Base-by-base conservation (phyloP, 2,329 filamentous ascomycete species). In the Fusarium citri region DNA sequence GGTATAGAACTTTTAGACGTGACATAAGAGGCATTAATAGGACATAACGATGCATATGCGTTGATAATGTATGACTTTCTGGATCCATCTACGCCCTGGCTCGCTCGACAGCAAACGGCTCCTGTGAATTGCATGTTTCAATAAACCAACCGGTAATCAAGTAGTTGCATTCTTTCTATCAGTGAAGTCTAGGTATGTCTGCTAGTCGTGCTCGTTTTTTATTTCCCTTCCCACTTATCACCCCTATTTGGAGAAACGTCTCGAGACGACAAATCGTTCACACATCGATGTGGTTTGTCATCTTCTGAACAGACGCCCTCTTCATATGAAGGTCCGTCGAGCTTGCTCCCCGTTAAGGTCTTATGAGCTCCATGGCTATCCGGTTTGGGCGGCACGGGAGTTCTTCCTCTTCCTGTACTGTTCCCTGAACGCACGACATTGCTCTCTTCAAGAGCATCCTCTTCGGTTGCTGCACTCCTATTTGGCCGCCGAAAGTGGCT, bases 261-360 rank as follows among this genome's bases (percentile, higher is more conserved):
- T 31, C 55, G 47, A 34, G 64, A 59, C 14, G 61, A 65, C 12
- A 61, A 46, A 55, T 78, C 74, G 55, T 79, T 69, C 41, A 72
- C 71, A 30, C 76, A 80, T 9, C 74, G 51, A 46, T 80, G 78
- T 18, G 77, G 77, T 37, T 66, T 65, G 34, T 76, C 68, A 34
- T 80, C 79, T 55, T 80, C 79, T 8, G 78, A 80, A 47, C 79
- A 80, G 11, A 69, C 72, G 16, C 59, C 53, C 12, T 68, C 59
- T 42, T 64, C 64, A n/a, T 64, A 49, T 15, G 55, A 62, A 23
- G 48, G 48, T 11, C 43, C 45, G 1, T 59, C 45, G 18, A 65
- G 55, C 28, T 65, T 73, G 20, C 71, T 68, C 16, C 68, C 71
- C 4, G 71, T 72, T 60, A 77, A 68, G 5, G 72, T 72, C 30